A percentile compares a stretch with the other conserved stretches of the same genome.
Evolutionary conservation across 768 basidiomycete species (phyloP).

Genomic region (Suillus cothurnatus): DNA sequence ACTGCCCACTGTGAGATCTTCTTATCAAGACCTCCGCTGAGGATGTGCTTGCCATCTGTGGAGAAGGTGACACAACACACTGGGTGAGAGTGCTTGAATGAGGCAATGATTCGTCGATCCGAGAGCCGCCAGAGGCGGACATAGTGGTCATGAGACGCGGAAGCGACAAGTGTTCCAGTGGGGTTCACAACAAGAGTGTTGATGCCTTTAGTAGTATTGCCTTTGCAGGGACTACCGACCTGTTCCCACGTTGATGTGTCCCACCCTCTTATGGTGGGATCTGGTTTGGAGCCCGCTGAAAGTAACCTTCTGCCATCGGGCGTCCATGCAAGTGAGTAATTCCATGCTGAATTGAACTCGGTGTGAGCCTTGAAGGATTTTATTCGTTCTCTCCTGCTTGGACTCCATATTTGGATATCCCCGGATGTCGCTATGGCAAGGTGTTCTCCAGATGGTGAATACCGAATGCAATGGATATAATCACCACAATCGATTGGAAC

Average conservation of each 20-base stretch:
- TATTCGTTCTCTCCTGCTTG: neutral
- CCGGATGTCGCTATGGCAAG: neutral
- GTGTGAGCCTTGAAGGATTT: neutral
- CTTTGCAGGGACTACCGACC: neutral
- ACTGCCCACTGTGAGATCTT: neutral
- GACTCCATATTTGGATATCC: neutral
- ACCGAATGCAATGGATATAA: neutral
- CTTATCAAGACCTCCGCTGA: neutral
- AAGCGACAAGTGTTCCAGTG: neutral
- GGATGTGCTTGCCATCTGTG: neutral
- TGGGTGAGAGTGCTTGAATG: too few relatives aligned
- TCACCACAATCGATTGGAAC: neutral
- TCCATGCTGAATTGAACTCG: neutral
- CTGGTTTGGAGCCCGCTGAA: neutral
- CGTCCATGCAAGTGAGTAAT: neutral
- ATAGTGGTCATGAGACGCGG: neutral
- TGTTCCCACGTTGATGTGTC: neutral
- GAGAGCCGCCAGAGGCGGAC: too few relatives aligned
- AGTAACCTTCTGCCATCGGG: neutral
- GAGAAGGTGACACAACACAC: constrained; percentile 1
- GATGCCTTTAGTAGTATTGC: neutral
- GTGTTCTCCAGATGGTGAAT: neutral
- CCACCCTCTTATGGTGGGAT: neutral
- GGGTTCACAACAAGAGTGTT: neutral
- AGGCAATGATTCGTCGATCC: too few relatives aligned